Evolutionary conservation across 2,329 filamentous ascomycete genomes (phyloP).

Genomic region (Neonectria hederae): DNA sequence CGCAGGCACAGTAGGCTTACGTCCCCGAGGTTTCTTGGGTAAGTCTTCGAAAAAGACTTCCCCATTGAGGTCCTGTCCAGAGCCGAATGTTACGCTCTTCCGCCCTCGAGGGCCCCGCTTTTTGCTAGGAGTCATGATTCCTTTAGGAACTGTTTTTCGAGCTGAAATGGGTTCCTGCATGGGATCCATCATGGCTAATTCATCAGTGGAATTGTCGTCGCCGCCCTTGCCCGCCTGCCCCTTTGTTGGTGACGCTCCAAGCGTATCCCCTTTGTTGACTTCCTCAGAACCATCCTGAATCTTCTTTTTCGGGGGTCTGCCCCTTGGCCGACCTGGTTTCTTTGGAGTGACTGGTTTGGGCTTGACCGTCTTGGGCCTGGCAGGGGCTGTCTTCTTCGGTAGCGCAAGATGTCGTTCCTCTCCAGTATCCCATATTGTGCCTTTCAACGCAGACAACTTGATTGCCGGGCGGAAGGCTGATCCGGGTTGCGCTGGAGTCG

Average conservation of each 20-base stretch:
- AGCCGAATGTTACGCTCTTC: slow-evolving; percentile 66
- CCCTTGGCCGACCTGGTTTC: slow-evolving; percentile 34
- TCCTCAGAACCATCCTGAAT: slow-evolving; percentile 20
- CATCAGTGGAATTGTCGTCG: slow-evolving; percentile 24
- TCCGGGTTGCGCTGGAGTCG: slow-evolving; percentile 7
- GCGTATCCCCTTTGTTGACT: slow-evolving; percentile 4
- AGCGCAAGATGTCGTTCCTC: slow-evolving; percentile 29
- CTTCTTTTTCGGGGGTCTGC: slow-evolving; percentile 38
- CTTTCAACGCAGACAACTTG: slow-evolving; percentile 49
- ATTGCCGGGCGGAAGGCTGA: slow-evolving; percentile 46
- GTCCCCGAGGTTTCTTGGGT: slow-evolving; percentile 49
- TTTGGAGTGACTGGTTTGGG: slow-evolving; percentile 32
- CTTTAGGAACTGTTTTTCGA: slow-evolving; percentile 53
- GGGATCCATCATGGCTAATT: slow-evolving; percentile 26
- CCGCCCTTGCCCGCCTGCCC: slow-evolving; percentile 18
- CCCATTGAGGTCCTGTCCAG: slow-evolving; percentile 46
- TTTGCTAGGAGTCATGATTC: slow-evolving; percentile 66
- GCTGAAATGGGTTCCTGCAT: slow-evolving; percentile 26
- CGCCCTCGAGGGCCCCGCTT: slow-evolving; percentile 51
- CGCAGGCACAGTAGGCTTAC: slow-evolving; percentile 44
- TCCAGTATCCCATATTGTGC: slow-evolving; percentile 52
- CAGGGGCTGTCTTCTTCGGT: slow-evolving; percentile 37
- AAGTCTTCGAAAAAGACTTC: slow-evolving; percentile 65
- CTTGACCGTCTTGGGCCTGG: slow-evolving; percentile 5
- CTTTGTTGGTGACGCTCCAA: slow-evolving; percentile 25